These are phyloP conservation scores for Beta corolliflora DNA, from an alignment of 179 eudicot genomes.

Conservation along the genomic window DNA sequence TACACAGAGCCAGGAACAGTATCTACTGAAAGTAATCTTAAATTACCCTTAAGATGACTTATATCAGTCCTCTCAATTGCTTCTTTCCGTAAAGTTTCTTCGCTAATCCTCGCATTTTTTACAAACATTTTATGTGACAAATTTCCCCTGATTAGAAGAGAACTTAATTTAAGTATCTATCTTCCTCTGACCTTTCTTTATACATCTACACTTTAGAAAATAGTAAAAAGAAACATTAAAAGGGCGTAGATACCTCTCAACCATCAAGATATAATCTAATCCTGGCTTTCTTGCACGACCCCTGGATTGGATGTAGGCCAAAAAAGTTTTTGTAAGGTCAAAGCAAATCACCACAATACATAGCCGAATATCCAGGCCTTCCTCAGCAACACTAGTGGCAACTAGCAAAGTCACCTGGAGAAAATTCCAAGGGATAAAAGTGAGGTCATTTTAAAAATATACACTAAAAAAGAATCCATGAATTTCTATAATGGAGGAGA, in stretches of 20 bases:
- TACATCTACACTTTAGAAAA: neutral
- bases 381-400: conserved; percentile 99
- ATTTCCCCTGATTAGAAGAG: conserved; percentile 59
- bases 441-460: conserved; percentile 9
- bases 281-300: conserved; percentile 99
- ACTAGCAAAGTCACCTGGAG: conserved; percentile 89
- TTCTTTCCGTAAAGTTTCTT: conserved; percentile 93
- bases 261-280: conserved; percentile 97
- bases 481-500: neutral
- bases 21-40: conserved; percentile 64
- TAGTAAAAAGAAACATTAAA: conserved; percentile 3
- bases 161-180: conserved; percentile 5
- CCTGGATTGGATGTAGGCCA: conserved; percentile 98
- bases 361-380: conserved; percentile 98
- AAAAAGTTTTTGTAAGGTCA: conserved; percentile 97
- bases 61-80: conserved; percentile 97
- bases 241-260: conserved; percentile 68
- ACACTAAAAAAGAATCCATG: neutral
- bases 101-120: conserved; percentile 96
- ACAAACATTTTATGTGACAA: conserved; percentile 84
- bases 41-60: conserved; percentile 76
- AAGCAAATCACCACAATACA: conserved; percentile 98
- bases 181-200: neutral
- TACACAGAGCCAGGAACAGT: conserved; percentile 66
- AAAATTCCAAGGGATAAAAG: conserved; percentile 3